phyloP scores from a whole-genome alignment of 495 filamentous ascomycete genomes.

The Aspergillus conjunctus region DNA sequence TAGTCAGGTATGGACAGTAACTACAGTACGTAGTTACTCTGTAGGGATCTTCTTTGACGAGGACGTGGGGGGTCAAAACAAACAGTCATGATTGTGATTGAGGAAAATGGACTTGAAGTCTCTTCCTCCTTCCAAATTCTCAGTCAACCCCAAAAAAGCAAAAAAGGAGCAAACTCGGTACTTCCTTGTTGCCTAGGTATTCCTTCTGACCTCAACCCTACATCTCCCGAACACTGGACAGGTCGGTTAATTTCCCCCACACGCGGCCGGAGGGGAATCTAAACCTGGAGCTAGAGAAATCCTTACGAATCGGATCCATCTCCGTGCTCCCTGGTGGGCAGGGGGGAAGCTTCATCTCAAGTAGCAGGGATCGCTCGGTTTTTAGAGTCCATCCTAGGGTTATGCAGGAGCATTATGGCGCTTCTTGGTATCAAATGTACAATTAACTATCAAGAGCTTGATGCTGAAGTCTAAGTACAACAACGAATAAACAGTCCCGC shows the following conservation, averaged over 20 bases:
- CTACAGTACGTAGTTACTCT: too few species aligned
- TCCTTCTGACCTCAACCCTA: background rate
- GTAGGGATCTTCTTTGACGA: too few species aligned
- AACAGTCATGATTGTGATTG: too few species aligned
- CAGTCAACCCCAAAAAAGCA: background rate
- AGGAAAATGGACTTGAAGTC: background rate
- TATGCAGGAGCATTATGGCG: background rate
- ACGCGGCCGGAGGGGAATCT: constrained; percentile 24
- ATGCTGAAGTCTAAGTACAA: constrained; percentile 1
- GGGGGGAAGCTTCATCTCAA: background rate
- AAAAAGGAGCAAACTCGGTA: background rate
- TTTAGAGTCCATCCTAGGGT: background rate
- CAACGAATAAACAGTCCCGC: background rate
- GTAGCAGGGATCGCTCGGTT: background rate
- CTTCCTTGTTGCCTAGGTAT: constrained; percentile 14
- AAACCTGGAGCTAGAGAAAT: background rate
- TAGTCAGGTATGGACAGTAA: too few species aligned
- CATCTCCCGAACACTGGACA: background rate
- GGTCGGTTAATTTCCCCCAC: constrained; percentile 36
- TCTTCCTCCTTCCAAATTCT: too few species aligned
- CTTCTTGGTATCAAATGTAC: too few species aligned
- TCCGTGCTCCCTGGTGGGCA: constrained; percentile 7
- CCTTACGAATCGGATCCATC: constrained; percentile 6
- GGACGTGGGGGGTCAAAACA: too few species aligned
- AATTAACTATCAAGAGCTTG: background rate